phyloP scores from a whole-genome alignment of 2,329 filamentous ascomycete species.

The Gliomastix tumulicola region DNA sequence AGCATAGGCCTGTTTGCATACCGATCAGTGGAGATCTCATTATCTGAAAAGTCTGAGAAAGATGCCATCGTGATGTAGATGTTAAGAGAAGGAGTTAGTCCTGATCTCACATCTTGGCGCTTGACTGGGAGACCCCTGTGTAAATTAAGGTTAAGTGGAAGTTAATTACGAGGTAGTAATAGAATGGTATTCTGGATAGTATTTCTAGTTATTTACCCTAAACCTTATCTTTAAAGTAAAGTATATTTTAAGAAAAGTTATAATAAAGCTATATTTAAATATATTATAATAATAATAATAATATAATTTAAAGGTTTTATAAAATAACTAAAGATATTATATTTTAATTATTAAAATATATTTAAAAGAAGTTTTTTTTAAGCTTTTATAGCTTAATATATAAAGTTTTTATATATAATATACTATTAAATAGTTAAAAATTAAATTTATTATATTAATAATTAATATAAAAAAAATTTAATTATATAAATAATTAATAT shows the following conservation, averaged over 20 bases:
- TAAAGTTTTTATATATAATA: not conserved
- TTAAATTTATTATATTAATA: not conserved
- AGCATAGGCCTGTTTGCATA: no score
- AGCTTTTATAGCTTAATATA: no score
- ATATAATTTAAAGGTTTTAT: conserved; percentile 8
- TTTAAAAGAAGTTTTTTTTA: not conserved
- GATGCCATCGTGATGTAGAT: not conserved
- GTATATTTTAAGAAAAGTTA: not conserved
- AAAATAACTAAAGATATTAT: not conserved
- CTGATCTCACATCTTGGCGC: not conserved
- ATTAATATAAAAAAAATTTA: not conserved
- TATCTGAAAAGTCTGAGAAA: no score
- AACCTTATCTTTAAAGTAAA: not conserved
- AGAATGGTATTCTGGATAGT: no score
- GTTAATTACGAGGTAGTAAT: no score
- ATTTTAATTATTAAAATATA: not conserved
- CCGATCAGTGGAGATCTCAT: no score
- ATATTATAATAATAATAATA: conserved; percentile 7
- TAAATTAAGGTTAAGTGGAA: not conserved
- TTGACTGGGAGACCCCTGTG: not conserved
- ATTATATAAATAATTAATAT: not conserved
- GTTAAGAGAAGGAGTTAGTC: not conserved
- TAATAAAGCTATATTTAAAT: not conserved
- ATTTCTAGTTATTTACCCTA: not conserved
- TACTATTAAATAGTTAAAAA: not conserved